These are phyloP conservation scores for Glycine latifolia DNA, from an alignment of 306 rosid genomes.

Conservation along the genomic window DNA sequence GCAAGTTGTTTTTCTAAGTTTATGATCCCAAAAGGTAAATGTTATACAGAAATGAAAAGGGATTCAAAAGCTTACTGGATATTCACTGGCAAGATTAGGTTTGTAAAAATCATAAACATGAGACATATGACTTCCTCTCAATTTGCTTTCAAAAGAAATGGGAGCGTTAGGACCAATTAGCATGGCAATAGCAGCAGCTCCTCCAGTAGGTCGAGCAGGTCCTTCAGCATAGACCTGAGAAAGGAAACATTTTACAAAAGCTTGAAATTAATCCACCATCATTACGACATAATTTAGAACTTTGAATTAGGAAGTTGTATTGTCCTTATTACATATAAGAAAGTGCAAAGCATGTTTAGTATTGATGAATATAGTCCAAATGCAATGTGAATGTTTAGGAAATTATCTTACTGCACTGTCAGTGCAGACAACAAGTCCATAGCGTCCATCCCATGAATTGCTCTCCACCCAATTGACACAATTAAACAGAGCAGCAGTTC, in stretches of 20 bases:
- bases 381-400: conserved; percentile 37
- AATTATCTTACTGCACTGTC: conserved; percentile 87
- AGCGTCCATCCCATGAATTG: conserved; percentile 99
- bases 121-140: conserved; percentile 94
- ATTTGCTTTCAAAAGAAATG: conserved; percentile 90
- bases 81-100: conserved; percentile 98
- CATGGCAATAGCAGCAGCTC: conserved; percentile 98
- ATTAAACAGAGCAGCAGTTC: conserved; percentile 96
- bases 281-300: conserved; percentile 23
- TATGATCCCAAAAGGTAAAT: conserved; percentile 9
- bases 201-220: conserved; percentile 99
- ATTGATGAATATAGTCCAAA: conserved; percentile 30
- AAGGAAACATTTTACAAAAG: conserved; percentile 36
- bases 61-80: conserved; percentile 71
- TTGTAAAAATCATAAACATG: conserved; percentile 97
- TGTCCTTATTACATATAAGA: conserved; percentile 1
- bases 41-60: conserved; percentile 23
- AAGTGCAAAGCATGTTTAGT: conserved; percentile 24
- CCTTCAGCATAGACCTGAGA: conserved; percentile 98
- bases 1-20: background rate
- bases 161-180: conserved; percentile 97
- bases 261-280: conserved; percentile 26
- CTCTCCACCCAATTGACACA: conserved; percentile 99
- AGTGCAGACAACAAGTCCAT: conserved; percentile 97
- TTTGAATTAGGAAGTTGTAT: conserved; percentile 12